Conservation (phyloP, 345 rosid species). For the Kandelia obovata region DNA sequence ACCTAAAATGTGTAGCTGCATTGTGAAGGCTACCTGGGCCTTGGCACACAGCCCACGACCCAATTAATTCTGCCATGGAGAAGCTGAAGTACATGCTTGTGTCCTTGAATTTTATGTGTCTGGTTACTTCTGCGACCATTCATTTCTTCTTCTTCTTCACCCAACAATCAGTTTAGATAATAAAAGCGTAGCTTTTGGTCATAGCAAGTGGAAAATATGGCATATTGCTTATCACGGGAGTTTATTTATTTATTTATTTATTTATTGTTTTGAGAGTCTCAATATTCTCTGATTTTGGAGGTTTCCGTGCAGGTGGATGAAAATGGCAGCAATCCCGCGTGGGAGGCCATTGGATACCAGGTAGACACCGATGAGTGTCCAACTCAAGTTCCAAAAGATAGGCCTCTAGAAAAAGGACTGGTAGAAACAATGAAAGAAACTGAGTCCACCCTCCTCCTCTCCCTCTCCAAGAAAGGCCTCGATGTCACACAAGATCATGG, state of each 20-base stretch:
- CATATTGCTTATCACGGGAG: no score
- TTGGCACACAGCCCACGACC: no score
- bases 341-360: conserved; percentile 72
- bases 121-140: no score
- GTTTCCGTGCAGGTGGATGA: conserved; percentile 46
- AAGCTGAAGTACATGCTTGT: no score
- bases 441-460: conserved; percentile 37
- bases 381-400: conserved; percentile 25
- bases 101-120: no score
- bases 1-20: background rate
- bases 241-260: no score
- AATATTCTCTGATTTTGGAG: background rate
- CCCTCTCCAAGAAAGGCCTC: conserved; percentile 61
- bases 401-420: conserved; percentile 73
- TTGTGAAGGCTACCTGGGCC: no score
- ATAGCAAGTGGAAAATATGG: no score
- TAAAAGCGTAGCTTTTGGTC: no score
- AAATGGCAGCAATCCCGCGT: conserved; percentile 58
- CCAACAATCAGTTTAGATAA: no score
- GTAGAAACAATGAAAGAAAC: conserved; percentile 52
- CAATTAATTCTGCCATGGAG: no score
- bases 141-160: no score
- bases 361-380: conserved; percentile 22
- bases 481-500: conserved; percentile 27
- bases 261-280: background rate